Evolutionary conservation across 805 yeast genomes (phyloP).

Genomic region (Yarrowia alimentaria): DNA sequence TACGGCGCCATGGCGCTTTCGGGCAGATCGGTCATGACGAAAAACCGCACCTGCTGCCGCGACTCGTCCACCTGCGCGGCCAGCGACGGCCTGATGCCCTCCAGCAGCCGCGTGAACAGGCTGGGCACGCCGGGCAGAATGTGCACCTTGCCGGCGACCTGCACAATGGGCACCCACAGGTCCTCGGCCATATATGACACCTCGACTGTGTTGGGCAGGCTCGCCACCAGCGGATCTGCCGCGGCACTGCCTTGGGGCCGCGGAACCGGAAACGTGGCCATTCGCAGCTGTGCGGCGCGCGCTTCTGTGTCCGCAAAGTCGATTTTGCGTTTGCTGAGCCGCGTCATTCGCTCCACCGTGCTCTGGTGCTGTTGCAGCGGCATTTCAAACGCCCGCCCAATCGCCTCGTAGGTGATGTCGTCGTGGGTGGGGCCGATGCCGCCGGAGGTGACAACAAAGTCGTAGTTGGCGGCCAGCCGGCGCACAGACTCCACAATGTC

Average conservation of each 20-base stretch:
- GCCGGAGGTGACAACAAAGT: constrained; percentile 68
- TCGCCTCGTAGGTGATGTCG: constrained; percentile 75
- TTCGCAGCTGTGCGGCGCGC: constrained; percentile 60
- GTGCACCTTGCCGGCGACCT: constrained; percentile 60
- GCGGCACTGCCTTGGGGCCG: constrained; percentile 26
- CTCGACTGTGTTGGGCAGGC: constrained; percentile 32
- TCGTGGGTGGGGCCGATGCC: constrained; percentile 89
- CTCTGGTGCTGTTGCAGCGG: constrained; percentile 53
- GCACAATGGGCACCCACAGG: constrained; percentile 83
- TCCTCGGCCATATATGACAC: constrained; percentile 47
- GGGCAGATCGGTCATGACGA: constrained; percentile 56
- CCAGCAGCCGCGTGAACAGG: constrained; percentile 57
- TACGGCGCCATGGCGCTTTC: constrained; percentile 73
- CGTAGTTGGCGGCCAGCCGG: constrained; percentile 52
- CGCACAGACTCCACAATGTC: constrained; percentile 59
- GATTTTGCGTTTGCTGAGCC: constrained; percentile 41
- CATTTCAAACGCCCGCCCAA: constrained; percentile 63
- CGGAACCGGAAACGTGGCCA: constrained; percentile 70
- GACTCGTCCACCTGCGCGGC: constrained; percentile 43
- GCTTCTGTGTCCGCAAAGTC: constrained; percentile 45
- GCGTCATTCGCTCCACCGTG: constrained; percentile 60
- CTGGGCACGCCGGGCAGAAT: constrained; percentile 85
- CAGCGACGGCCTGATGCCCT: constrained; percentile 45
- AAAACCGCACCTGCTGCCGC: constrained; percentile 45
- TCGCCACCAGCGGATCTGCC: neutral